phyloP scores from a whole-genome alignment of 352 stramenopile genomes.

The Phytopythium delawarense region DNA sequence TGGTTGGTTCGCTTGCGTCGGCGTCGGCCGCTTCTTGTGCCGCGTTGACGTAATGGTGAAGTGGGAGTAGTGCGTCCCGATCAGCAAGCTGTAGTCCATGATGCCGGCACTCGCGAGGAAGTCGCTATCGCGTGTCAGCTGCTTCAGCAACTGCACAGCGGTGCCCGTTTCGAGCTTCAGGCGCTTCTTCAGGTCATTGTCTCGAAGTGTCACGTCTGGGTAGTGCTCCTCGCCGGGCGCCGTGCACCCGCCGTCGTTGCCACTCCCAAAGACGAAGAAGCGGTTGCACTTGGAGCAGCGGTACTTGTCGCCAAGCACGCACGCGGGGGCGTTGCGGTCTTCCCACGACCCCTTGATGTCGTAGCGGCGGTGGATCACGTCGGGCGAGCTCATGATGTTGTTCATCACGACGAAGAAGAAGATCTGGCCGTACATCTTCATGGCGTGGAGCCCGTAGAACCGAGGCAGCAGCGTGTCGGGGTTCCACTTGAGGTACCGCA shows the following conservation, averaged over 20 bases:
- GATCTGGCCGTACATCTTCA: slow-evolving; percentile 90
- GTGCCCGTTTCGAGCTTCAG: slow-evolving; percentile 59
- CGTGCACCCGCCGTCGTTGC: slow-evolving; percentile 36
- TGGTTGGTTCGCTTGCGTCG: background rate
- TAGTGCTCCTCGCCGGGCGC: slow-evolving; percentile 70
- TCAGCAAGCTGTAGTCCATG: slow-evolving; percentile 91
- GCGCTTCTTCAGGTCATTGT: slow-evolving; percentile 86
- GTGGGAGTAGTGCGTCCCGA: slow-evolving; percentile 83
- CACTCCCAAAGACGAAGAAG: slow-evolving; percentile 75
- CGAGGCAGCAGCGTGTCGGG: slow-evolving; percentile 82
- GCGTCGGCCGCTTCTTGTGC: slow-evolving; percentile 5
- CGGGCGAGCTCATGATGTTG: slow-evolving; percentile 83
- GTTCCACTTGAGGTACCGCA: slow-evolving; percentile 87
- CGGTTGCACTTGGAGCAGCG: slow-evolving; percentile 83
- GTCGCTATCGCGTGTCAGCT: slow-evolving; percentile 79
- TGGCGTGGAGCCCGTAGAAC: slow-evolving; percentile 87
- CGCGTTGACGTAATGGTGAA: slow-evolving; percentile 64
- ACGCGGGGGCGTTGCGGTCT: slow-evolving; percentile 76
- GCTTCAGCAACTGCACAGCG: slow-evolving; percentile 61
- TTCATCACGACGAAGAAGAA: slow-evolving; percentile 93
- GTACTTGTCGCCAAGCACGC: slow-evolving; percentile 71
- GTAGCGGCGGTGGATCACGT: slow-evolving; percentile 85
- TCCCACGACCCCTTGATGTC: slow-evolving; percentile 92
- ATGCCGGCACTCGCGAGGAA: slow-evolving; percentile 81
- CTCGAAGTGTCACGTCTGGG: slow-evolving; percentile 72